Evolutionary conservation across 2,329 filamentous ascomycete genomes (phyloP), one percentile per base, ranked within the genome.

Genomic region (Alternaria burnsii): DNA sequence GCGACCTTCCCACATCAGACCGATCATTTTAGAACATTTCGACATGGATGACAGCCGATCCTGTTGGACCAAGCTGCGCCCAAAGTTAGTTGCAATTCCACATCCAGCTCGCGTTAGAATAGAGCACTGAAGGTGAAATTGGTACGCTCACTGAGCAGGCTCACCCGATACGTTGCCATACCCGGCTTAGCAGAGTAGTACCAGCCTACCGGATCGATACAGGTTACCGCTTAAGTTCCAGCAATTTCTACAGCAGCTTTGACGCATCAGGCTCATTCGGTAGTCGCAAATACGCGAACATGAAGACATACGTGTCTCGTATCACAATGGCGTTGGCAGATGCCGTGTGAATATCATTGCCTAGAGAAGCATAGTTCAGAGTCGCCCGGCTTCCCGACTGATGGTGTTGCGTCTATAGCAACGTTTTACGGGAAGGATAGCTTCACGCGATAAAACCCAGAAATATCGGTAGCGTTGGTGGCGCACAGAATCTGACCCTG

Each of bases 221-320:
- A 18, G 26, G 24, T 34, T 12, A 34, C 4, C 24, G 38, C 18
- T 6, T 38, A 36, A 47, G 32, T n/a, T 28, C 20, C 52, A 38
- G 30, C 52, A 47, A 10, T 30, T 55, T 47, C 42, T 30, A 55
- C 52, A 5, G 22, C 41, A 36, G 30, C 22, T 22, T 46, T 11
- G 5, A 36, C 41, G 52, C 52, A 4, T 30, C 12, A 16, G 42
- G 20, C 30, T 42, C 11, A 11, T 40, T 34, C 11, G 12, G 36
- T 30, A 40, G 22, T 24, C 52, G 11, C 52, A 46, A 46, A 36
- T 20, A 53, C 52, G 22, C 38, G 41, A 50, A 26, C 10, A 50
- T 36, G 46, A 2, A 3, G 1, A 41, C 18, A 41, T 41, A 52
- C 50, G 24, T 28, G 34, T 41, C 50, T 4, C 22, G 34, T 28